Base-by-base conservation (phyloP, 768 basidiomycete species). In the Heimioporus sp. region DNA sequence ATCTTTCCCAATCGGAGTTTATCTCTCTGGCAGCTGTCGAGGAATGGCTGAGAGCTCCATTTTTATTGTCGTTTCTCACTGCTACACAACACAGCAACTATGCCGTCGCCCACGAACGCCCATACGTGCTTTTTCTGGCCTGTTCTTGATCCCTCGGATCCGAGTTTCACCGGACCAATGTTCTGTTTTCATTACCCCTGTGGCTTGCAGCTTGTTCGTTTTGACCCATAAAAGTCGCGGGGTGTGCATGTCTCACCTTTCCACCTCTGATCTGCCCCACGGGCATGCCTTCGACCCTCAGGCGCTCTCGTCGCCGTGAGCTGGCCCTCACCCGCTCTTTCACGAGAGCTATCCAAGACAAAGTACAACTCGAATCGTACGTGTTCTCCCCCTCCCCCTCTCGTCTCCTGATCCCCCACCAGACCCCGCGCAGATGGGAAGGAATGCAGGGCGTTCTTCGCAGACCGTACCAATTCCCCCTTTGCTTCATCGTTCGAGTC, bases 311-410 rank as follows among this genome's bases (percentile, higher is more conserved):
- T 60, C 77, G 73, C 55, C 72, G 72, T 56, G 77, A 76, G 59
- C 58, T 76, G 60, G 72, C 70, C 48, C 66, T 81, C 57, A 77
- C 76, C 52, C 77, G 72, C 48, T 82, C 82, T 37, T 74, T 83
- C 57, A 73, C 74, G 44, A 77, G 68, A 58, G 71, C 73, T 31
- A 62, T 83, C 35, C 77, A 73, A 61, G 73, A 74, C 32, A 73
- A 72, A 58, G 61, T 75, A n/a, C 57, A 45, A 43, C 56, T 60
- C 32, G 54, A 60, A 21, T 57, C 65, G 74, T 74, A 52, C 59
- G 73, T 66, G 28, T 39, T 39, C 43, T 31, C 17, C 16, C 28
- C 36, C 35, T 31, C 16, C 42, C 17, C 36, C 8, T 41, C 15
- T 30, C 16, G 12, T 19, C 31, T 12, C 11, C 58, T 60, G 39